Base-by-base conservation (phyloP, 2,329 filamentous ascomycete species). In the Mollisia scopiformis region DNA sequence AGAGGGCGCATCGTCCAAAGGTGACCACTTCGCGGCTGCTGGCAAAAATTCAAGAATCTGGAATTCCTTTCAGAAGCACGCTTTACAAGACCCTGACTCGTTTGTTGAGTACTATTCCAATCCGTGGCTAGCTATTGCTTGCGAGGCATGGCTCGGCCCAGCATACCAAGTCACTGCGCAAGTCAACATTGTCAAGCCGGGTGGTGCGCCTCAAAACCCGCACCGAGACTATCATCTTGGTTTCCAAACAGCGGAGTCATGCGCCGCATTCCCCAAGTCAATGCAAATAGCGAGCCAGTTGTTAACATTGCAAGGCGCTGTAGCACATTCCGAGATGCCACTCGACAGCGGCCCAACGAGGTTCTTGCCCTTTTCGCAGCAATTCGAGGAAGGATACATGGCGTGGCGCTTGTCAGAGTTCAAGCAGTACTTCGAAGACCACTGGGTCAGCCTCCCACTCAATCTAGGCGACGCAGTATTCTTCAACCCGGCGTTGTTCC, bases 171-270 rank as follows among this genome's bases (percentile, higher is more conserved):
- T 88, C 46, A 88, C 86, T 0, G 80, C 84, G 0, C 86, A 88
- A 69, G 82, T 87, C 41, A 89, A 89, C 68, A 80, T 87, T 52
- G 85, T 88, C 8, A 79, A 81, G 43, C 85, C 86, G 0, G 84
- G 84, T 19, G 84, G 83, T 0, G 75, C 78, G 35, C 77, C 86
- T 0, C 86, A 89, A 68, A 79, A 82, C 28, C 77, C 76, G 19
- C 86, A 89, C 68, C 78, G 86, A 1, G 86, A 89, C 68, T 88
- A 88, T 68, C 86, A 88, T 67, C 77, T 89, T 1, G 86, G 86
- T 0, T 88, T 88, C 73, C 84, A 87, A 70, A 82, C 80, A 0
- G 69, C 77, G 2, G 78, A 78, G 6, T 74, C 74, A 1, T 80
- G 78, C 46, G 76, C 77, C 0, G 73, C 69, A 19, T 84, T 82